A percentile compares a stretch with the other conserved stretches of the same genome.
Evolutionary conservation across 2,329 filamentous ascomycete species (phyloP).

Genomic region (Pseudocercospora vitis): DNA sequence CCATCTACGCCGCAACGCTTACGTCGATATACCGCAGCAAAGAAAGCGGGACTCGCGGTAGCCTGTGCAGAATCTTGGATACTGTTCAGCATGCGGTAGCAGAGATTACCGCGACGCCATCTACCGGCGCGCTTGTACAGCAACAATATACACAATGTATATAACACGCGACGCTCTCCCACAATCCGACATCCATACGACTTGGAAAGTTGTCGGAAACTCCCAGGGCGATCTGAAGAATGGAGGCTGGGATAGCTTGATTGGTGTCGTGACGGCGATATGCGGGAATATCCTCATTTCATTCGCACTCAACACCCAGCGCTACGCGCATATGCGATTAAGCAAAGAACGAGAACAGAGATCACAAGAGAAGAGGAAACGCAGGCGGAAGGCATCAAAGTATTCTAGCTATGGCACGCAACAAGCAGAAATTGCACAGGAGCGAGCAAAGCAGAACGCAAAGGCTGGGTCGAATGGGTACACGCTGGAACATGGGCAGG

Average conservation of each 20-base stretch:
- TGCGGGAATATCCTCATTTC: slow-evolving; percentile 92
- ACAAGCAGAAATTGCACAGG: slow-evolving; percentile 38
- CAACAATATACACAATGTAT: slow-evolving; percentile 14
- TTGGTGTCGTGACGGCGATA: slow-evolving; percentile 91
- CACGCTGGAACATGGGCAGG: slow-evolving; percentile 40
- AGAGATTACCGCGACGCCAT: slow-evolving; percentile 8
- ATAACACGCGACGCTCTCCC: slow-evolving; percentile 1
- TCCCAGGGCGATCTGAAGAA: slow-evolving; percentile 16
- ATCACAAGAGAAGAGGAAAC: slow-evolving; percentile 34
- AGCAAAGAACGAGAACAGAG: slow-evolving; percentile 64
- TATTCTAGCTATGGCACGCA: slow-evolving; percentile 55
- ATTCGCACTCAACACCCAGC: slow-evolving; percentile 91
- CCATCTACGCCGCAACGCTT: neutral
- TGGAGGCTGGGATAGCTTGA: slow-evolving; percentile 79
- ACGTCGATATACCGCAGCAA: neutral
- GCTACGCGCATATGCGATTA: slow-evolving; percentile 88
- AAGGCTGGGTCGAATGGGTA: slow-evolving; percentile 23
- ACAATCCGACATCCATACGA: slow-evolving; percentile 5
- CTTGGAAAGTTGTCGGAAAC: slow-evolving; percentile 5
- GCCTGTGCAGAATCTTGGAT: neutral
- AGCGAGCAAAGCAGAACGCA: slow-evolving; percentile 30
- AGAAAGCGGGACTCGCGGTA: neutral
- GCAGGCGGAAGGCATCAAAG: slow-evolving; percentile 30
- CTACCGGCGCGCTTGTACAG: slow-evolving; percentile 14
- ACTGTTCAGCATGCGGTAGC: slow-evolving; percentile 20